These are phyloP conservation scores for Arxiozyma heterogenica DNA, from an alignment of 1,139 yeast species.

Conservation along the genomic window DNA sequence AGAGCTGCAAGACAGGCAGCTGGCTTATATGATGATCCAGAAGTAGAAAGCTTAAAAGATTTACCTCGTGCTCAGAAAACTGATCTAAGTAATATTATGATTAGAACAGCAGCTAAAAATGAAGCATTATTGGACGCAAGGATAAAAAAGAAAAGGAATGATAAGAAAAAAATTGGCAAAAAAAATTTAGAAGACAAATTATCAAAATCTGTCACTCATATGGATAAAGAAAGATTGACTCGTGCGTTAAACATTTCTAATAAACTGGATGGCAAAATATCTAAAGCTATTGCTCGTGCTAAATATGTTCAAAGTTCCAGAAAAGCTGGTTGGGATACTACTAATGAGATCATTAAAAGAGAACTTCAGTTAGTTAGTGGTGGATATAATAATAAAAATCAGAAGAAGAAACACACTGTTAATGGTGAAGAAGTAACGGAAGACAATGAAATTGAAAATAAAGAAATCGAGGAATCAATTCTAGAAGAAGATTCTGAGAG, in stretches of 20 bases:
- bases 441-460: conserved; percentile 15
- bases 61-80: conserved; percentile 52
- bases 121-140: conserved; percentile 53
- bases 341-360: conserved; percentile 42
- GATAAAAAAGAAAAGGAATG: conserved; percentile 38
- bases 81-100: conserved; percentile 53
- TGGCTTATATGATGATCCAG: conserved; percentile 33
- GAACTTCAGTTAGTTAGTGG: conserved; percentile 17
- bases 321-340: conserved; percentile 66
- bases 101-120: conserved; percentile 56
- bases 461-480: conserved; percentile 16
- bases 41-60: conserved; percentile 41
- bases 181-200: conserved; percentile 30
- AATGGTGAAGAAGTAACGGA: conserved; percentile 23
- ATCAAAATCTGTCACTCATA: conserved; percentile 32
- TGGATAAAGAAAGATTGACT: conserved; percentile 35
- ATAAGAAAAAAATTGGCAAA: conserved; percentile 27
- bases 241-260: conserved; percentile 48
- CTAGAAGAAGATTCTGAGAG: conserved; percentile 13
- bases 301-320: conserved; percentile 52
- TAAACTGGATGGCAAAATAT: conserved; percentile 50
- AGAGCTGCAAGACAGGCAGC: conserved; percentile 71
- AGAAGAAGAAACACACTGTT: conserved; percentile 3
- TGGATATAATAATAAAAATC: conserved; percentile 4
- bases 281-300: conserved; percentile 55